These are phyloP conservation scores for Herpotrichia juniperi DNA, from an alignment of 2,329 filamentous ascomycete genomes.

Conservation along the genomic window DNA sequence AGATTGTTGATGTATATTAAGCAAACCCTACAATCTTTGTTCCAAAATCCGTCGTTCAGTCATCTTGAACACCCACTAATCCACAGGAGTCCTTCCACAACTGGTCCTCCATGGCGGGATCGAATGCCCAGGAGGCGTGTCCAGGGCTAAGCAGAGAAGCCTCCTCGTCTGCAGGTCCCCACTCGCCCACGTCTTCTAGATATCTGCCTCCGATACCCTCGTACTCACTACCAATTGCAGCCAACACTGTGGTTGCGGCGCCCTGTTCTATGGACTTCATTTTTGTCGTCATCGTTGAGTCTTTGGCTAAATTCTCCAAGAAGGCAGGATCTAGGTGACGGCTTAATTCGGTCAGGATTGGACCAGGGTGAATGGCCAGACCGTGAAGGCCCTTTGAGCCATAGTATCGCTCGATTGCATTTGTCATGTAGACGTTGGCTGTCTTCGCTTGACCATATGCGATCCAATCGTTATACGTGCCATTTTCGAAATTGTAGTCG, in stretches of 20 bases:
- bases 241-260: constrained; percentile 47
- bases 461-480: constrained; percentile 35
- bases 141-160: constrained; percentile 9
- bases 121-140: constrained; percentile 30
- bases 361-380: constrained; percentile 19
- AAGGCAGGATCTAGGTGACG: constrained; percentile 2
- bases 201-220: constrained; percentile 45
- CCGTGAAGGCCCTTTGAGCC: constrained; percentile 52
- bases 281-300: background rate
- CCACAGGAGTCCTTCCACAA: constrained; percentile 35
- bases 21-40: too few species aligned
- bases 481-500: constrained; percentile 47
- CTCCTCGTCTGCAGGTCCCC: constrained; percentile 9
- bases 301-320: background rate
- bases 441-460: constrained; percentile 59
- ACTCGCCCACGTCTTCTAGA: constrained; percentile 35
- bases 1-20: too few species aligned
- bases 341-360: constrained; percentile 15
- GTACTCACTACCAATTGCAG: constrained; percentile 39
- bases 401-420: constrained; percentile 58
- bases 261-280: constrained; percentile 47
- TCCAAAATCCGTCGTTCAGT: too few species aligned
- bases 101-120: constrained; percentile 32
- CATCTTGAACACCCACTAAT: constrained; percentile 12
- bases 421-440: constrained; percentile 60